Base-by-base conservation (phyloP, 2,329 filamentous ascomycete genomes). In the Thyridium curvatum region DNA sequence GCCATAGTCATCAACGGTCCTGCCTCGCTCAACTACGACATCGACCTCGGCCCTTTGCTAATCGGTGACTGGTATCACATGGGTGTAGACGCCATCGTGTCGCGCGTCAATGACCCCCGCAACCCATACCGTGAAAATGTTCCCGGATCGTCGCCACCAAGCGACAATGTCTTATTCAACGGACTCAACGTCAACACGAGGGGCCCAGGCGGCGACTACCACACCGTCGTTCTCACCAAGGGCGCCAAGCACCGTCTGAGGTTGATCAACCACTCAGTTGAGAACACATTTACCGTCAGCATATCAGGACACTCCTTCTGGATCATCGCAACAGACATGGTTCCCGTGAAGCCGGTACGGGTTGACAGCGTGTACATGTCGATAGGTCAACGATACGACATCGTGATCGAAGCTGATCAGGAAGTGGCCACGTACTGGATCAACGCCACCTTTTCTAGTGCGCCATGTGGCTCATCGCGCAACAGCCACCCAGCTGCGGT, bases 51-150 rank as follows among this genome's bases (percentile, higher is more conserved):
- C 18, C 51, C 64, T 6, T 58, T 73, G 13, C 60, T 69, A 4
- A 54, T 78, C 17, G 66, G 60, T 4, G 74, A 78, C 46, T 76
- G 68, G 62, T 74, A 72, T 53, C 64, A 67, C 40, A 29, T 37
- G 9, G 48, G 50, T 12, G 59, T 59, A 12, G 54, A 58, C 31
- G 41, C 52, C 14, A 41, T 58, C 4, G 50, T 53, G 10, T 29
- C 43, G 18, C 37, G 42, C 34, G 55, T 47, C 38, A 35, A 43
- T 44, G 46, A 39, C 34, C 45, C 52, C 21, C 51, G 50, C 17
- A 26, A 26, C 21, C 21, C 21, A 6, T 26, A 26, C 21, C 21
- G 21, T 6, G 21, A 26, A 10, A 26, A 26, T 26, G 21, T 26
- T 26, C 39, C 41, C 21, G 36, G 29, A 4, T 15, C 38, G 3